A percentile compares a stretch with the other conserved stretches of the same genome.
Conservation (phyloP, 768 basidiomycete species). For the Panus rudis region DNA sequence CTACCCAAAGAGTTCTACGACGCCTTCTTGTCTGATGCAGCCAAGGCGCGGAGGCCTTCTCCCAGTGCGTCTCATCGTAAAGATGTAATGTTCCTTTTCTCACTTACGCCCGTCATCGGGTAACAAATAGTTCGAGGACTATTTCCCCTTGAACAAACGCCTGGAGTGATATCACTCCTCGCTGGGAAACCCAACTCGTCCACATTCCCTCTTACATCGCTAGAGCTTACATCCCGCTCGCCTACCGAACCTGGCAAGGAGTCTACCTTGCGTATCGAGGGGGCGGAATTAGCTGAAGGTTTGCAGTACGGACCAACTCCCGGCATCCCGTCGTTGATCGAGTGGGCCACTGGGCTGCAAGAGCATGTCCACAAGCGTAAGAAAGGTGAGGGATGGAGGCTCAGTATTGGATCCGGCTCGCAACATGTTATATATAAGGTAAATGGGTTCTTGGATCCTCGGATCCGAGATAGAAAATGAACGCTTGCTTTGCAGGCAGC, state of each 20-base stretch:
- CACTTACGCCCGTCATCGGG: background rate
- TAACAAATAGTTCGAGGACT: constrained; percentile 46
- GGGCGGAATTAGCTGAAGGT: constrained; percentile 51
- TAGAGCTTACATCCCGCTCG: constrained; percentile 48
- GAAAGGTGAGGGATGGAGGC: constrained; percentile 57
- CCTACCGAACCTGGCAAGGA: constrained; percentile 33
- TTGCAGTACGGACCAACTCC: constrained; percentile 79
- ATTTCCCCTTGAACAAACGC: constrained; percentile 72
- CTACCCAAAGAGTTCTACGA: constrained; percentile 52
- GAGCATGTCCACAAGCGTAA: constrained; percentile 59
- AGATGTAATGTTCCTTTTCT: background rate
- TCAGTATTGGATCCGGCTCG: constrained; percentile 78
- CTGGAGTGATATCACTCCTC: constrained; percentile 75
- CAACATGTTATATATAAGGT: constrained; percentile 92
- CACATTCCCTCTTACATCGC: constrained; percentile 83
- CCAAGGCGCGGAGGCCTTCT: constrained; percentile 51
- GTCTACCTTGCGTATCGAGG: constrained; percentile 41
- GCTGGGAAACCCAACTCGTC: constrained; percentile 89
- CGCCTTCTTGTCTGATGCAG: constrained; percentile 52
- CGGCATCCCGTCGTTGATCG: constrained; percentile 53
- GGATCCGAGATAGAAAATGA: background rate
- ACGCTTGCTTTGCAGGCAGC: constrained; percentile 47
- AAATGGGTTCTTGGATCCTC: constrained; percentile 8
- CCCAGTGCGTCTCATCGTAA: constrained; percentile 40
- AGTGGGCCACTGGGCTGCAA: constrained; percentile 74